These are phyloP conservation scores for Polytrichum formosum DNA, from an alignment of 225 moss, liverwort and hornwort genomes.

Conservation along the genomic window DNA sequence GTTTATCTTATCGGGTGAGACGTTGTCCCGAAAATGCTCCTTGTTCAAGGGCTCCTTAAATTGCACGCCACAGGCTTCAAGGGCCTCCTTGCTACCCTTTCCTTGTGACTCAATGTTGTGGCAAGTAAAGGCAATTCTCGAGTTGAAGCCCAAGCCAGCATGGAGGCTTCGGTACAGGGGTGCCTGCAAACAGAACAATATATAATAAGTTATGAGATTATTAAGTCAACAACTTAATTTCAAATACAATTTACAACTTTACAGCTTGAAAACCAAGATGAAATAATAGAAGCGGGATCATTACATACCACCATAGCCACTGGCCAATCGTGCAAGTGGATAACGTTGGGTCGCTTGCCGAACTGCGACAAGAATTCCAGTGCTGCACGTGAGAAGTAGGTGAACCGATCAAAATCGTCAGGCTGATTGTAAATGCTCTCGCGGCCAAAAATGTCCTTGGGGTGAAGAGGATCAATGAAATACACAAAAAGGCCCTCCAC, in stretches of 20 bases:
- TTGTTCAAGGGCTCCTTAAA: conserved; percentile 50
- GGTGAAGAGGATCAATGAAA: conserved; percentile 88
- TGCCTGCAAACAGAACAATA: conserved; percentile 35
- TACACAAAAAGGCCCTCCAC: conserved; percentile 80
- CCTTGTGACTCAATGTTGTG: conserved; percentile 96
- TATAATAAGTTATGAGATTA: no score
- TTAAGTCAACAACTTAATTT: no score
- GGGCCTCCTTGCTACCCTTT: conserved; percentile 38
- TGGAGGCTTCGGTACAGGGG: conserved; percentile 72
- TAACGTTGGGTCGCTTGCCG: conserved; percentile 76
- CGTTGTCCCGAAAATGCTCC: conserved; percentile 80
- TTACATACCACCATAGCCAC: conserved; percentile 62
- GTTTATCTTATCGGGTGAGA: conserved; percentile 52
- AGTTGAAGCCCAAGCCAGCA: conserved; percentile 53
- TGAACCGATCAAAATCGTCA: conserved; percentile 79
- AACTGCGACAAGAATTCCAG: conserved; percentile 77
- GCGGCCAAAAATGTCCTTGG: conserved; percentile 66
- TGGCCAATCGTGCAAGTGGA: conserved; percentile 94
- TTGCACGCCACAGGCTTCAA: conserved; percentile 68
- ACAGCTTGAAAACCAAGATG: no score
- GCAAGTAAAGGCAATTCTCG: conserved; percentile 81
- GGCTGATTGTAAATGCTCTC: conserved; percentile 75
- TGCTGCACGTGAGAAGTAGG: conserved; percentile 81
- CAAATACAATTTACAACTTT: no score
- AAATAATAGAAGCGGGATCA: neutral